Percentiles rank a stretch among this genome's conserved stretches.
phyloP scores from a whole-genome alignment of 805 yeast genomes.

The Candida piceae region DNA sequence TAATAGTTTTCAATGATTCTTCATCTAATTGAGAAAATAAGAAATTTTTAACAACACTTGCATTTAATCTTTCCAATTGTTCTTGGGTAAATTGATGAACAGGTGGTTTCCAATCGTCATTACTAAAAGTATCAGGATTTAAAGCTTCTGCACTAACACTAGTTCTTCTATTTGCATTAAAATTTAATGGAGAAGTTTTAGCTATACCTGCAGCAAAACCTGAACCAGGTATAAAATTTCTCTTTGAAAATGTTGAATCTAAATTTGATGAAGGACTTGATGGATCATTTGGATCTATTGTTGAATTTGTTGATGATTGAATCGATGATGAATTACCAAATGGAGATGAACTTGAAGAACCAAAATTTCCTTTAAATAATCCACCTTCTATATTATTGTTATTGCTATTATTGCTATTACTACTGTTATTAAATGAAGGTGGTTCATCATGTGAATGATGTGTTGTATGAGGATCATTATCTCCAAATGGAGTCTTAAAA shows the following conservation, averaged over 20 bases:
- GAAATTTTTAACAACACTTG: slow-evolving; percentile 74
- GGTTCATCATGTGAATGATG: slow-evolving; percentile 28
- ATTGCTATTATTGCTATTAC: background rate
- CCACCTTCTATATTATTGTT: slow-evolving; percentile 1
- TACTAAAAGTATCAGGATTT: slow-evolving; percentile 64
- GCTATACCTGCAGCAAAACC: slow-evolving; percentile 24
- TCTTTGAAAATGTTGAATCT: background rate
- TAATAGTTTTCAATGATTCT: slow-evolving; percentile 69
- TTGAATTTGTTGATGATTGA: slow-evolving; percentile 6
- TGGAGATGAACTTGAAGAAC: slow-evolving; percentile 22
- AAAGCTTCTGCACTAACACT: slow-evolving; percentile 87
- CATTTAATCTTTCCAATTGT: slow-evolving; percentile 64
- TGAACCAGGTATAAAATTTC: slow-evolving; percentile 12
- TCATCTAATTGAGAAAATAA: slow-evolving; percentile 79
- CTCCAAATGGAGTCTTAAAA: slow-evolving; percentile 59
- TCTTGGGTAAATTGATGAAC: slow-evolving; percentile 55
- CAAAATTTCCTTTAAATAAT: slow-evolving; percentile 26
- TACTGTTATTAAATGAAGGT: slow-evolving; percentile 3
- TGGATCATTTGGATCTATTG: slow-evolving; percentile 5
- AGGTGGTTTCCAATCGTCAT: slow-evolving; percentile 71
- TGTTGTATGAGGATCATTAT: slow-evolving; percentile 57
- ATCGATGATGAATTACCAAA: slow-evolving; percentile 19
- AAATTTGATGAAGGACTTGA: background rate
- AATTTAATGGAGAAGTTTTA: slow-evolving; percentile 48
- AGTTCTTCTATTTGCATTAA: slow-evolving; percentile 79